Base-by-base conservation (phyloP, 306 rosid genomes). In the Fragaria ananassa region DNA sequence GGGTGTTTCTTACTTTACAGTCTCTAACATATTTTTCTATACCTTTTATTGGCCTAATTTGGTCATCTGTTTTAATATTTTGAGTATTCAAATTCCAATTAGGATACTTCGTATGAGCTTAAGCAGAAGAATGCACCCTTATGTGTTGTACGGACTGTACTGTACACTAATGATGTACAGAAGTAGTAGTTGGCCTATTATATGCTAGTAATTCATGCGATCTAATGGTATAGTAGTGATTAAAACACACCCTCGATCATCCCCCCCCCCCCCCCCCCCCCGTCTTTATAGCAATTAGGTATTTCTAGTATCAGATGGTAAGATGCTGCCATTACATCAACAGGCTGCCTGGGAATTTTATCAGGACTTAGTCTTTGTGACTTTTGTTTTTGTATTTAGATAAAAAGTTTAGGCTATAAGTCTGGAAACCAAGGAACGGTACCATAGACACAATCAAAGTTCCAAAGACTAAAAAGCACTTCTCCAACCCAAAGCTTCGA, bases 1-100 rank as follows among this genome's bases (percentile, higher is more conserved):
- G 41, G 34, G 35, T 77, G n/a, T 63, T 50, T 68, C 19, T 13
- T 66, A 27, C 68, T 35, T 18, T 77, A 50, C 50, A 44, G 57
- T 66, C 45, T 57, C 53, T 39, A 66, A 49, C 41, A 35, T 34
- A 70, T 46, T 6, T 46, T 29, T 70, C 27, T 47, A 1, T 47
- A 47, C n/a, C 44, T 70, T 47, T 47, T 15, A n/a, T 29, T 14
- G 74, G 60, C 41, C 25, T 27, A 8, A 46, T 13, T 46, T 69
- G 12, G 4, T 70, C 15, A 14, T 27, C 25, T 70, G 44, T 69
- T 25, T 70, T 34, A 31, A 31, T 31, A 19, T 62, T 63, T 2
- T 47, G 27, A 27, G 42, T 45, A 44, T 70, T 70, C 27, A 70
- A 25, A 44, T 44, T 64, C 46, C 69, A 17, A 64, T 27, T 64